Percentiles rank a stretch among this genome's conserved stretches.
Conservation (phyloP, 2,329 filamentous ascomycete genomes). For the Biscogniauxia sp. region DNA sequence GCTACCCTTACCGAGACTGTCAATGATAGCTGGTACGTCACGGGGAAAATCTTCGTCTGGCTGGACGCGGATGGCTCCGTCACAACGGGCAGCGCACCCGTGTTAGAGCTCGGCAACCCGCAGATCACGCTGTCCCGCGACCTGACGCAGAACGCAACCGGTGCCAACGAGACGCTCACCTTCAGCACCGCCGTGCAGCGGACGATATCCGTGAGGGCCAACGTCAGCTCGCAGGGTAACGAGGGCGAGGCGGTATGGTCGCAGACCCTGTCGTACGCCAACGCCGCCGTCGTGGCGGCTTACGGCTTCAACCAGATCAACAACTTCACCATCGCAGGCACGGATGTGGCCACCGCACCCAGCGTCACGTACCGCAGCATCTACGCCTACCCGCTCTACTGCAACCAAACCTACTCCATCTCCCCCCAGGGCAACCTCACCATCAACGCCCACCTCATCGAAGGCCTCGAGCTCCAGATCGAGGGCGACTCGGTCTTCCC, state of each 20-base stretch:
- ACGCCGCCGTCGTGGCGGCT: conserved; percentile 41
- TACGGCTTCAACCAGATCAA: conserved; percentile 32
- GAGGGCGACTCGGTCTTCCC: conserved; percentile 48
- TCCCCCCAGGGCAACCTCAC: conserved; percentile 44
- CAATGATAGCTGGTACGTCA: conserved; percentile 70
- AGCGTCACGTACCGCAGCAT: conserved; percentile 33
- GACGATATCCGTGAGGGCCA: conserved; percentile 51
- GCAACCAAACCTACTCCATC: conserved; percentile 49
- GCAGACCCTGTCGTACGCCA: conserved; percentile 55
- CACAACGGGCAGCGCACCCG: conserved; percentile 48
- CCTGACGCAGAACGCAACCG: conserved; percentile 45
- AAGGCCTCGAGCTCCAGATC: conserved; percentile 40
- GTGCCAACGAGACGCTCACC: conserved; percentile 56
- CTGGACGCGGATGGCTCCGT: conserved; percentile 50
- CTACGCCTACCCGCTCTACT: conserved; percentile 61
- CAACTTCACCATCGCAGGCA: conserved; percentile 40
- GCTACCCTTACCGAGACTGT: conserved; percentile 54
- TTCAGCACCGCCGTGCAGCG: conserved; percentile 59
- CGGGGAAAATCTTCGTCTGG: conserved; percentile 81
- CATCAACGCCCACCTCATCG: conserved; percentile 42
- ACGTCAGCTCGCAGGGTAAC: conserved; percentile 47
- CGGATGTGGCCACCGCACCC: conserved; percentile 35
- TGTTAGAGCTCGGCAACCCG: conserved; percentile 36
- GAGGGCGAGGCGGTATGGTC: conserved; percentile 47
- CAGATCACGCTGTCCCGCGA: conserved; percentile 49